Conservation (phyloP, 2,329 filamentous ascomycete genomes). For the Sarocladium kiliense region DNA sequence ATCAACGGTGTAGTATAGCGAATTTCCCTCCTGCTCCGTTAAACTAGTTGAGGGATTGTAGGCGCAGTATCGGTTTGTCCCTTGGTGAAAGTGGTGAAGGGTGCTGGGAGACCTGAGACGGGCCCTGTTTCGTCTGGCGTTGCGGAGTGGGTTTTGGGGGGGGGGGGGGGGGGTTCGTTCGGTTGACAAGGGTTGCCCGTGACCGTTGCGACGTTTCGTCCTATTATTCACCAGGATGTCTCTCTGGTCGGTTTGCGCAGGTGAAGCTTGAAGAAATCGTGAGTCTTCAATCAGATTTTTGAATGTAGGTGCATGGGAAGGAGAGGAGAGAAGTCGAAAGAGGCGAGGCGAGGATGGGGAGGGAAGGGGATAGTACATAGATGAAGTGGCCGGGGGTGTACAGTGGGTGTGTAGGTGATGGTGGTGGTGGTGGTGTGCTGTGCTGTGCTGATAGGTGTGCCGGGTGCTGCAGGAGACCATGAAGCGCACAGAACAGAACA, state of each 20-base stretch:
- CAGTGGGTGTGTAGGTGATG: background rate
- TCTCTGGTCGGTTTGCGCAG: background rate
- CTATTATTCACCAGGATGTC: background rate
- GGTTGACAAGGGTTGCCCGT: background rate
- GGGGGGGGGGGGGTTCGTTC: background rate
- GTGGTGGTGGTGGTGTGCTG: background rate
- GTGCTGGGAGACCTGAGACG: constrained; percentile 7
- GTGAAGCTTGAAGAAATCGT: background rate
- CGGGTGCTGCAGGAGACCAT: too few relatives aligned
- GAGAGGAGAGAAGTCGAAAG: constrained; percentile 2
- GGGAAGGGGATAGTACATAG: constrained; percentile 1
- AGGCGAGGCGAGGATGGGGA: background rate
- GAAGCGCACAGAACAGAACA: too few relatives aligned
- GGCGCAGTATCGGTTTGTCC: too few relatives aligned
- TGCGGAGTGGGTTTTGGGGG: background rate
- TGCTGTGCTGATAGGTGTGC: too few relatives aligned
- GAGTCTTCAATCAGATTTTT: too few relatives aligned
- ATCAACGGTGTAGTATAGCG: too few relatives aligned
- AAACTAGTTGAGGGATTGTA: too few relatives aligned
- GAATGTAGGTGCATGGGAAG: constrained; percentile 3
- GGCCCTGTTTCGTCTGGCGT: constrained; percentile 3
- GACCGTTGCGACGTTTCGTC: background rate
- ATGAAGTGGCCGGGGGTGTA: background rate
- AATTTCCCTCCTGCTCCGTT: too few relatives aligned
- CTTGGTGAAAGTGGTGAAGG: background rate